A percentile compares a stretch with the other conserved stretches of the same genome.
Evolutionary conservation across 768 basidiomycete genomes (phyloP).

Genomic region (Thelephora aurantiotincta): DNA sequence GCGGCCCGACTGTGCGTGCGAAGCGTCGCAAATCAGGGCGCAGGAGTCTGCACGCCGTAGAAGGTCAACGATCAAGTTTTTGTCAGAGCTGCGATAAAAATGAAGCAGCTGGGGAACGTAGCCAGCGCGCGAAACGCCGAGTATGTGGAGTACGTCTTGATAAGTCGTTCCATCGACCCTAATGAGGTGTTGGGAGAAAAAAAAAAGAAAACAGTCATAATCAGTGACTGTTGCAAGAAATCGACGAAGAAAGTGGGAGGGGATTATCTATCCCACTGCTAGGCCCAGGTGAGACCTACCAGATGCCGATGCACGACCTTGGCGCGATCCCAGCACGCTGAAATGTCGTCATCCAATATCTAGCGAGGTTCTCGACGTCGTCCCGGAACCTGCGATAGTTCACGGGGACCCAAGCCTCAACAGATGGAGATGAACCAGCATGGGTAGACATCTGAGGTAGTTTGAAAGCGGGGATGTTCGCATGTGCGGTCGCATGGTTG

Average conservation of each 20-base stretch:
- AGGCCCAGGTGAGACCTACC: constrained; percentile 38
- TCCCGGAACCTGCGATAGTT: constrained; percentile 48
- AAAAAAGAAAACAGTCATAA: neutral
- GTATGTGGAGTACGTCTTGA: constrained; percentile 57
- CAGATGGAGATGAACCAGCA: constrained; percentile 17
- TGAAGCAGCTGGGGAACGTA: constrained; percentile 71
- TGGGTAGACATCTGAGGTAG: constrained; percentile 34
- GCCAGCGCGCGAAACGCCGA: constrained; percentile 61
- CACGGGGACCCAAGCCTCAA: constrained; percentile 44
- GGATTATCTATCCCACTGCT: neutral
- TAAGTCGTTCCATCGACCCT: constrained; percentile 70
- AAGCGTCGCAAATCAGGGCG: constrained; percentile 44
- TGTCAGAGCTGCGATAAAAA: constrained; percentile 49
- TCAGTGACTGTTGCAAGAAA: constrained; percentile 1
- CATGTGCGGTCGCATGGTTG: constrained; percentile 32
- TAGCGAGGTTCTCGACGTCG: constrained; percentile 54
- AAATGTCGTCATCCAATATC: constrained; percentile 46
- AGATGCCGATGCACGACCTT: constrained; percentile 56
- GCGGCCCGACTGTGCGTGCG: constrained; percentile 5
- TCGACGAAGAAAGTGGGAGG: constrained; percentile 1
- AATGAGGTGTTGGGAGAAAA: neutral
- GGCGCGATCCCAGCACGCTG: constrained; percentile 28
- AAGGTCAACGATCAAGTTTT: constrained; percentile 49
- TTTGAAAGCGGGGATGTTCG: constrained; percentile 43
- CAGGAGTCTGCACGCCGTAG: constrained; percentile 45